A percentile compares a stretch with the other conserved stretches of the same genome.
Evolutionary conservation across 371 early-diverging fungal species (phyloP).

Genomic region (Mucor circinelloides): DNA sequence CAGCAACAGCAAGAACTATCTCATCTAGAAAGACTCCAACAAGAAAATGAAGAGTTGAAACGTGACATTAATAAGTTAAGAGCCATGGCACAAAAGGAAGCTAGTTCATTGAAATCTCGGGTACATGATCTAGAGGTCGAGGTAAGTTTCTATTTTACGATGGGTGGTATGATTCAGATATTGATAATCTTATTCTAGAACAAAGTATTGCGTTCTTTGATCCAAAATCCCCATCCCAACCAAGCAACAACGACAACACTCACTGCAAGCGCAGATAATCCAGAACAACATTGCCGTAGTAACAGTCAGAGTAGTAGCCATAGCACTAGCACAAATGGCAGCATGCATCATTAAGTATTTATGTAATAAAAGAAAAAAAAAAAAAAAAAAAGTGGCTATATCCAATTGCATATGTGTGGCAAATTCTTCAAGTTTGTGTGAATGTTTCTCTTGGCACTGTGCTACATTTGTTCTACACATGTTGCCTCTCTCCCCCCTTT

Average conservation of each 20-base stretch:
- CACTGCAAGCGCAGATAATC: too few species aligned
- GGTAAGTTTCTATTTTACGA: conserved; percentile 11
- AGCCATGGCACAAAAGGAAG: conserved; percentile 24
- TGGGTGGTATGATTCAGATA: not conserved
- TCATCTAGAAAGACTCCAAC: conserved; percentile 12
- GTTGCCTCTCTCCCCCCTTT: too few species aligned
- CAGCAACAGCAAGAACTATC: conserved; percentile 4
- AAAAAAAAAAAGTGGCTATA: not conserved
- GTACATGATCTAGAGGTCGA: conserved; percentile 40
- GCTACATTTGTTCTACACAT: not conserved
- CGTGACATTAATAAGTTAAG: conserved; percentile 26
- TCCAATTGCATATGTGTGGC: not conserved
- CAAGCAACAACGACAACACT: not conserved
- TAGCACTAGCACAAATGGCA: not conserved
- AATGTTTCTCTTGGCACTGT: not conserved
- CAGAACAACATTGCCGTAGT: not conserved
- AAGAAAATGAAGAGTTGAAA: conserved; percentile 29
- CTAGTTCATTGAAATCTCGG: conserved; percentile 16
- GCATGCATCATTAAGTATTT: not conserved
- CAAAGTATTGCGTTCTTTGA: conserved; percentile 34
- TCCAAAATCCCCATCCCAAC: conserved; percentile 17
- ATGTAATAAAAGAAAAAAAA: not conserved
- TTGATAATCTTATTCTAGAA: conserved; percentile 19
- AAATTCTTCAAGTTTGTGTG: not conserved
- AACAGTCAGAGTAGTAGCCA: not conserved